phyloP scores from a whole-genome alignment of 352 stramenopile species.

The Globisporangium abappressorium region DNA sequence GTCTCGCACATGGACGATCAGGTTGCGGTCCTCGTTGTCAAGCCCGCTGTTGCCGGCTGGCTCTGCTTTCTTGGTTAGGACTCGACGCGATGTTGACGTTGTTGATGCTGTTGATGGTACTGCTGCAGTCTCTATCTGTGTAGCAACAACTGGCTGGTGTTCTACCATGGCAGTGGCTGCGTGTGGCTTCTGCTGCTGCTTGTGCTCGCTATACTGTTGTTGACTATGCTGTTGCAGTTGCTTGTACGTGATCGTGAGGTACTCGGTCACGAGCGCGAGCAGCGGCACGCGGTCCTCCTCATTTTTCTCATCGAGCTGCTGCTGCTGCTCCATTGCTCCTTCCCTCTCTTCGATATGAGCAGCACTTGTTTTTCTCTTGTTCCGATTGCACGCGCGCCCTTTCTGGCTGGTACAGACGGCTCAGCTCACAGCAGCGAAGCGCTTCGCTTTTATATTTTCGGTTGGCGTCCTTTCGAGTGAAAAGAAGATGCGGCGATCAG shows the following conservation, averaged over 20 bases:
- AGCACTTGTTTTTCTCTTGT: not conserved
- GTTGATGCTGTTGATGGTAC: not conserved
- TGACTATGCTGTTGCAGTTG: slow-evolving; percentile 6
- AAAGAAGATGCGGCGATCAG: slow-evolving; percentile 2
- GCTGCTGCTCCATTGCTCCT: not conserved
- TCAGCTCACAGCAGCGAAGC: not conserved
- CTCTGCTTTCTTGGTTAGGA: slow-evolving; percentile 44
- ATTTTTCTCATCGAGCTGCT: not conserved
- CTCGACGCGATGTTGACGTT: slow-evolving; percentile 10
- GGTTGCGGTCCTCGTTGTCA: slow-evolving; percentile 52
- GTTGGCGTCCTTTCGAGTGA: slow-evolving; percentile 7
- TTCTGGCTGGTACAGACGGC: not conserved
- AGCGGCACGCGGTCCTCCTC: slow-evolving; percentile 5
- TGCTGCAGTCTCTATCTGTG: not conserved
- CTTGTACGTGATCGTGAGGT: slow-evolving; percentile 29
- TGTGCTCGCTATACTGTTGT: not conserved
- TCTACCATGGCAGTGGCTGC: not conserved
- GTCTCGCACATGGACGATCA: slow-evolving; percentile 44
- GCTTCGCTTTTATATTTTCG: not conserved
- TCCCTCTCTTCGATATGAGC: not conserved
- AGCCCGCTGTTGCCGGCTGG: slow-evolving; percentile 33
- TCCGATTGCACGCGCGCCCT: not conserved
- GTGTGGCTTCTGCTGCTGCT: not conserved
- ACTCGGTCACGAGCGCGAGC: slow-evolving; percentile 26
- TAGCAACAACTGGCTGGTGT: not conserved